Evolutionary conservation across 495 filamentous ascomycete species (phyloP).

Genomic region (Penicillium cinerascens): DNA sequence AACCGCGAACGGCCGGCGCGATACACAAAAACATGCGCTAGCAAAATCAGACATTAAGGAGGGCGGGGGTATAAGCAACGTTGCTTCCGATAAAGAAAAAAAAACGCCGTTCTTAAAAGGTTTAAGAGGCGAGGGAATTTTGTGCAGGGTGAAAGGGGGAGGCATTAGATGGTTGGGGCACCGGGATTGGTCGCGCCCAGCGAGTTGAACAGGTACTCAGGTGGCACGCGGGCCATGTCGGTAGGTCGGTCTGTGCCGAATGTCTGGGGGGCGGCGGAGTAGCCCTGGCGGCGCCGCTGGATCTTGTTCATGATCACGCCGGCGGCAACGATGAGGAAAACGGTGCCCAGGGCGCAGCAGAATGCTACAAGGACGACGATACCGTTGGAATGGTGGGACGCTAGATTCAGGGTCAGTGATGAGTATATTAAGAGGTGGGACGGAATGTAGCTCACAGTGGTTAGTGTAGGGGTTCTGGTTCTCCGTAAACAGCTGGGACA

Average conservation of each 20-base stretch:
- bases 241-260: conserved; percentile 66
- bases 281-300: conserved; percentile 82
- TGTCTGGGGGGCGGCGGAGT: conserved; percentile 71
- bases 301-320: conserved; percentile 82
- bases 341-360: conserved; percentile 79
- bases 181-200: conserved; percentile 39
- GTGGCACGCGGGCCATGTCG: conserved; percentile 77
- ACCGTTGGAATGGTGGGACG: conserved; percentile 66
- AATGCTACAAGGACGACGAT: conserved; percentile 92
- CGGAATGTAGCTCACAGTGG: conserved; percentile 40
- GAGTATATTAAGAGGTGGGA: conserved; percentile 7
- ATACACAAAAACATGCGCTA: conserved; percentile 13
- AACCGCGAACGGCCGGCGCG: conserved; percentile 19
- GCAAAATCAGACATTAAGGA: conserved; percentile 34
- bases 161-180: conserved; percentile 37
- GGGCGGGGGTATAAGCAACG: conserved; percentile 32
- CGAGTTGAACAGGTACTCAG: conserved; percentile 69
- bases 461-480: conserved; percentile 62
- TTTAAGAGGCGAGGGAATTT: conserved; percentile 18
- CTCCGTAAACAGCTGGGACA: conserved; percentile 76
- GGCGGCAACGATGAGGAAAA: conserved; percentile 81
- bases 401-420: conserved; percentile 33
- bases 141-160: conserved; percentile 5
- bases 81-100: conserved; percentile 24
- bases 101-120: conserved; percentile 31